A percentile compares a stretch with the other conserved stretches of the same genome.
Evolutionary conservation across 441 rosid genomes (phyloP).

Genomic region (Sinapis alba): DNA sequence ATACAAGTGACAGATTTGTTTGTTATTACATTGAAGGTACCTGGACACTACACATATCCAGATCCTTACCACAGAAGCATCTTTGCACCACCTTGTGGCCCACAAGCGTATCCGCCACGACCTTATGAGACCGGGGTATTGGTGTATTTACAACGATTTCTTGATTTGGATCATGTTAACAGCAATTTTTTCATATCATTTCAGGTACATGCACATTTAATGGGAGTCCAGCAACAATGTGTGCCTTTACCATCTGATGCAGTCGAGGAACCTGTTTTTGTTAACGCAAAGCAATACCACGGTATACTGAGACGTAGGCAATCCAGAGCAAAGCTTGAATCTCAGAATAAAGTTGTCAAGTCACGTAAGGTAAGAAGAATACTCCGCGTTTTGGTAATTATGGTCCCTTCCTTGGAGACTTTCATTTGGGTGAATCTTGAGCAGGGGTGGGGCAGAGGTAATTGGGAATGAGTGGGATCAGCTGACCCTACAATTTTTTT

Average conservation of each 20-base stretch:
- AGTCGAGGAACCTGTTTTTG: constrained; percentile 95
- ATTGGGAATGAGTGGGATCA: no score
- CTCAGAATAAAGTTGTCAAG: constrained; percentile 68
- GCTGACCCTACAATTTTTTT: no score
- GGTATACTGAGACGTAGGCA: constrained; percentile 90
- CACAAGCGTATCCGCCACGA: constrained; percentile 64
- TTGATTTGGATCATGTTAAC: background rate
- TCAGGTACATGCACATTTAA: constrained; percentile 82
- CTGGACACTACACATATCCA: constrained; percentile 79
- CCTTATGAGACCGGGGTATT: constrained; percentile 67
- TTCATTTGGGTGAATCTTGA: background rate
- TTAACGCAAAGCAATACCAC: constrained; percentile 93
- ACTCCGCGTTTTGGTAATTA: background rate
- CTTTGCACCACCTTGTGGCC: constrained; percentile 55
- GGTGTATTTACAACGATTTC: constrained; percentile 46
- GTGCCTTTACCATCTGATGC: constrained; percentile 86
- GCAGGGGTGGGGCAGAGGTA: no score
- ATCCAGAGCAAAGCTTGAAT: constrained; percentile 89
- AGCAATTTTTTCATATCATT: constrained; percentile 8
- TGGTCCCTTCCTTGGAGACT: background rate
- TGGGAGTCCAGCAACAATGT: constrained; percentile 95
- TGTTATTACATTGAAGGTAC: constrained; percentile 51
- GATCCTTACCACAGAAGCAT: constrained; percentile 94
- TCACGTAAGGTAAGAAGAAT: constrained; percentile 63
- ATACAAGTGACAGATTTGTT: background rate